Evolutionary conservation across 2,329 filamentous ascomycete species (phyloP).

Genomic region (Pseudocercospora ulei): DNA sequence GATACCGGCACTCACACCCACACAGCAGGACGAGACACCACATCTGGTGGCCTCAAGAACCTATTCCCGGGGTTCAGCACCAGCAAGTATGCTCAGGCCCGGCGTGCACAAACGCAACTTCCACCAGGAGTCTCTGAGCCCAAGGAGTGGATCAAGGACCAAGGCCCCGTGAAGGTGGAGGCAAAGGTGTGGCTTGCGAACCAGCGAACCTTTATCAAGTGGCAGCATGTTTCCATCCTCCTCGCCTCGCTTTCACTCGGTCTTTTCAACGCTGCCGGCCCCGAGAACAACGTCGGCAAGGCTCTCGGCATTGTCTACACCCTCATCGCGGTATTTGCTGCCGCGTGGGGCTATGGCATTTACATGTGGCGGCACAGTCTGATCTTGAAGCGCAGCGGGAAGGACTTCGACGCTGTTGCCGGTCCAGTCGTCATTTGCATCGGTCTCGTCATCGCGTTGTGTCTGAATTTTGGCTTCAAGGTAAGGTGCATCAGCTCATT

Average conservation of each 20-base stretch:
- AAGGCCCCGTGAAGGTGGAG: slow-evolving; percentile 82
- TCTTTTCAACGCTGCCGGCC: slow-evolving; percentile 77
- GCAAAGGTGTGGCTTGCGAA: slow-evolving; percentile 98
- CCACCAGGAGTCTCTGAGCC: slow-evolving; percentile 86
- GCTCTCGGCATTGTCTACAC: slow-evolving; percentile 76
- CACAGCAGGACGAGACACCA: slow-evolving; percentile 34
- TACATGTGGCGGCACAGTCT: slow-evolving; percentile 64
- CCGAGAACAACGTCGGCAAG: slow-evolving; percentile 62
- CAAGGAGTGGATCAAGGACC: slow-evolving; percentile 83
- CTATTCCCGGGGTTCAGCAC: slow-evolving; percentile 76
- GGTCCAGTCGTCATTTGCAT: slow-evolving; percentile 76
- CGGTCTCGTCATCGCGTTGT: slow-evolving; percentile 65
- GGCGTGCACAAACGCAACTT: slow-evolving; percentile 47
- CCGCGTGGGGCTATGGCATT: slow-evolving; percentile 78
- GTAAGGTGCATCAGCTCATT: slow-evolving; percentile 8
- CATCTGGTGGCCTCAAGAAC: slow-evolving; percentile 52
- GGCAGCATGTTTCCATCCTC: slow-evolving; percentile 88
- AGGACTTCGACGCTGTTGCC: slow-evolving; percentile 81
- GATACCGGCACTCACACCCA: slow-evolving; percentile 38
- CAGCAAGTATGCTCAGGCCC: slow-evolving; percentile 58
- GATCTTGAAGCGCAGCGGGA: slow-evolving; percentile 77
- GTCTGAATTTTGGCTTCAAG: slow-evolving; percentile 84
- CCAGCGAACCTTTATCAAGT: slow-evolving; percentile 95
- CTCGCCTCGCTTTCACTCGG: slow-evolving; percentile 74
- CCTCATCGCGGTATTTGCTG: slow-evolving; percentile 69